phyloP scores from a whole-genome alignment of 192 early-diverging fungal species.

The Paraglomus brasilianum region DNA sequence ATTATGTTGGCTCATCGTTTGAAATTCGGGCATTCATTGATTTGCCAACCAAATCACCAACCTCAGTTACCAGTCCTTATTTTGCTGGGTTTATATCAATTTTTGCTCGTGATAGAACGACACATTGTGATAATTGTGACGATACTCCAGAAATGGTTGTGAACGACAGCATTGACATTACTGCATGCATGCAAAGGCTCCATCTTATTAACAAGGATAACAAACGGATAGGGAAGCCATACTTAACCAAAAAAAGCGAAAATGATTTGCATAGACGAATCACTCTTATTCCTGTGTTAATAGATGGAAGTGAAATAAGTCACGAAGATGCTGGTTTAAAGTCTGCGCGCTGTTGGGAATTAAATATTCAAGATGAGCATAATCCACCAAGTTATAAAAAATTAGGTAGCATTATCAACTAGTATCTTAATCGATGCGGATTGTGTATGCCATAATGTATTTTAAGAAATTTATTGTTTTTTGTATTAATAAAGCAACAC shows the following conservation, averaged over 20 bases:
- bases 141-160: not conserved
- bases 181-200: constrained; percentile 5
- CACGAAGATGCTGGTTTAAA: constrained; percentile 4
- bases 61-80: not conserved
- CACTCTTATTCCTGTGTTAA: not conserved
- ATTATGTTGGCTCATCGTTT: not conserved
- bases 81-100: constrained; percentile 9
- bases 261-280: no score
- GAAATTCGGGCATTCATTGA: constrained; percentile 22
- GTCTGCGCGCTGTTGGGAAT: not conserved
- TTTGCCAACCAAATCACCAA: not conserved
- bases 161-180: constrained; percentile 1
- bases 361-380: no score
- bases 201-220: not conserved
- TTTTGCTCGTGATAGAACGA: constrained; percentile 7
- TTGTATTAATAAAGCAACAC: no score
- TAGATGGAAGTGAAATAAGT: constrained; percentile 12
- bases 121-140: not conserved
- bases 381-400: no score
- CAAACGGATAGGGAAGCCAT: not conserved
- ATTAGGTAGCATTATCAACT: no score
- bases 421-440: no score
- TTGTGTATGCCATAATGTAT: no score
- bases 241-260: not conserved
- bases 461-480: no score